Percentiles rank a stretch among this genome's conserved stretches.
phyloP scores from a whole-genome alignment of 2,329 filamentous ascomycete species.

The Neophaeococcomyces aloes region DNA sequence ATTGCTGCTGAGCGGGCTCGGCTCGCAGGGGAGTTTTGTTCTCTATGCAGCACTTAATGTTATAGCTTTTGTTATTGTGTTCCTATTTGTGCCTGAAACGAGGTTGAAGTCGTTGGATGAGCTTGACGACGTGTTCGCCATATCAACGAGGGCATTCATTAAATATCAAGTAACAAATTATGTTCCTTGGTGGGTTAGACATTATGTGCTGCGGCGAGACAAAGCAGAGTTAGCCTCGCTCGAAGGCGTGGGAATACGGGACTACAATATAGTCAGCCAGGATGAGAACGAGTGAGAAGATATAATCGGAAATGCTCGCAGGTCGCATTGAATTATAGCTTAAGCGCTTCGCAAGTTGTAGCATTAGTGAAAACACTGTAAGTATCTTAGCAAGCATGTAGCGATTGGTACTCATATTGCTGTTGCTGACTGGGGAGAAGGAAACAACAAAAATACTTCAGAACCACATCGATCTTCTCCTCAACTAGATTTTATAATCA shows the following conservation, averaged over 20 bases:
- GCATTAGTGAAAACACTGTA: too few relatives aligned
- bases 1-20: slow-evolving; percentile 26
- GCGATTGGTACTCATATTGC: too few relatives aligned
- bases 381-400: too few relatives aligned
- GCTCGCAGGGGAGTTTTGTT: slow-evolving; percentile 29
- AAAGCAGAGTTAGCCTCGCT: slow-evolving; percentile 27
- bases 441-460: too few relatives aligned
- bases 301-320: too few relatives aligned
- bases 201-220: slow-evolving; percentile 44
- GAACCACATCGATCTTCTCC: too few relatives aligned
- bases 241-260: neutral
- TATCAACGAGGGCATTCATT: slow-evolving; percentile 44
- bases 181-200: slow-evolving; percentile 48
- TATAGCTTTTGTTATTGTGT: slow-evolving; percentile 47
- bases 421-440: too few relatives aligned
- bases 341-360: too few relatives aligned
- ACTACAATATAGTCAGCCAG: neutral
- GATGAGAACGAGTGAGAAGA: neutral
- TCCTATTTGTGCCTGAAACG: slow-evolving; percentile 45
- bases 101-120: slow-evolving; percentile 43
- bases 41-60: slow-evolving; percentile 44
- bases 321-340: too few relatives aligned
- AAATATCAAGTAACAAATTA: slow-evolving; percentile 44
- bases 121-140: slow-evolving; percentile 34
- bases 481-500: too few relatives aligned